These are phyloP conservation scores for Hanseniaspora occidentalis DNA, from an alignment of 805 yeast genomes.

Conservation along the genomic window DNA sequence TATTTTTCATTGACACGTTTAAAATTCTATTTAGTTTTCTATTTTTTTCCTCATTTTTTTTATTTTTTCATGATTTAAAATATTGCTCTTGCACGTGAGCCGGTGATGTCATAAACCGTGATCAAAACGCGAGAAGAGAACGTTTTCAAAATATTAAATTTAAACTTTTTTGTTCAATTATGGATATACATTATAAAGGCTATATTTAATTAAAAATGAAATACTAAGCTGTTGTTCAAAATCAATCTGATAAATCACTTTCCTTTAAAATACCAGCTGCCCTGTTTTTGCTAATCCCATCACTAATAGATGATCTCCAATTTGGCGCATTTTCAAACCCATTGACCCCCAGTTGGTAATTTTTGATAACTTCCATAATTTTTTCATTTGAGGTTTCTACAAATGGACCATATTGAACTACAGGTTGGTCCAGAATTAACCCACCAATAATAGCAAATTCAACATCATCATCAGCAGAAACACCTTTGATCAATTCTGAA, in stretches of 20 bases:
- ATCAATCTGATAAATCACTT: neutral
- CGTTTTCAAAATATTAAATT: too few species aligned
- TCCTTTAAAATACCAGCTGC: neutral
- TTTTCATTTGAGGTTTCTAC: slow-evolving; percentile 61
- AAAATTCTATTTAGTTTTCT: too few species aligned
- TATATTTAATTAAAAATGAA: neutral
- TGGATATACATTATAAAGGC: too few species aligned
- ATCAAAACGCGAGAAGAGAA: too few species aligned
- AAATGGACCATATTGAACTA: slow-evolving; percentile 86
- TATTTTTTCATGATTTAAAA: too few species aligned
- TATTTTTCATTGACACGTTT: too few species aligned
- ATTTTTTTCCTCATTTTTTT: too few species aligned
- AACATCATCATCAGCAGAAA: slow-evolving; percentile 32
- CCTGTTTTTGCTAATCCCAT: neutral
- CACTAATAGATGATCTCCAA: slow-evolving; percentile 29
- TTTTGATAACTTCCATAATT: slow-evolving; percentile 56
- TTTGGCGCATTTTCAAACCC: slow-evolving; percentile 57
- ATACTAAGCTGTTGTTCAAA: neutral
- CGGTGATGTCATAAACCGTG: too few species aligned
- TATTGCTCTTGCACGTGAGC: too few species aligned
- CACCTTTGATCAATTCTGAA: slow-evolving; percentile 51
- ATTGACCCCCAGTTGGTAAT: slow-evolving; percentile 54
- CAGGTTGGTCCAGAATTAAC: slow-evolving; percentile 54
- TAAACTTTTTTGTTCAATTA: too few species aligned
- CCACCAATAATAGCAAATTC: slow-evolving; percentile 73